Conservation (phyloP, 2,329 filamentous ascomycete genomes). For the Neofusicoccum laricinum region DNA sequence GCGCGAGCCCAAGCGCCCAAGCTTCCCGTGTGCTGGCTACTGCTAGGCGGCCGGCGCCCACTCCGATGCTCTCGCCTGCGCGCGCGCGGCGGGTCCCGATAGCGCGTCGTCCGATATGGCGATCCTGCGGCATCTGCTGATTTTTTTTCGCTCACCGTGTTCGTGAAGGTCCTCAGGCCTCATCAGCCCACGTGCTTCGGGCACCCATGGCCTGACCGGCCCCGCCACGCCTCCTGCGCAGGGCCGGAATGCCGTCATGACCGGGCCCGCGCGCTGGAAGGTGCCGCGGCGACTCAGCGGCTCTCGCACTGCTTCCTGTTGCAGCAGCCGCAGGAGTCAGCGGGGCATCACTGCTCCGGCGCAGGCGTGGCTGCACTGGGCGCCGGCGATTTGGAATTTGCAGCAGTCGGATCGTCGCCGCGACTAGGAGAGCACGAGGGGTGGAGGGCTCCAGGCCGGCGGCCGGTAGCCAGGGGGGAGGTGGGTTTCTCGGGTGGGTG, state of each 20-base stretch:
- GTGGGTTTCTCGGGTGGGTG: background rate
- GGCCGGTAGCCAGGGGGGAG: background rate
- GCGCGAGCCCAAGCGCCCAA: background rate
- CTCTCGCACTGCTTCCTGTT: slow-evolving; percentile 8
- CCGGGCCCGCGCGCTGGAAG: background rate
- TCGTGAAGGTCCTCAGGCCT: slow-evolving; percentile 7
- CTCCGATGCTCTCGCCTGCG: background rate
- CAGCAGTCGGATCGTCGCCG: background rate
- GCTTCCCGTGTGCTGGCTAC: background rate
- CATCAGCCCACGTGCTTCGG: background rate
- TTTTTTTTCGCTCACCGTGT: slow-evolving; percentile 11
- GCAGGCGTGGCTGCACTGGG: slow-evolving; percentile 8
- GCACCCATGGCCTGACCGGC: slow-evolving; percentile 3
- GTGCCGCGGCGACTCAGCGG: background rate
- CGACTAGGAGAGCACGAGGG: too few species aligned
- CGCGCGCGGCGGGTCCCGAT: slow-evolving; percentile 4
- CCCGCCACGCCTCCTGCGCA: background rate
- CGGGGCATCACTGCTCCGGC: slow-evolving; percentile 1
- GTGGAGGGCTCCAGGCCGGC: background rate
- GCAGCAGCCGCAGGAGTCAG: slow-evolving; percentile 1
- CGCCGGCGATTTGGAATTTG: slow-evolving; percentile 10
- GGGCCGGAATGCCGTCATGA: background rate
- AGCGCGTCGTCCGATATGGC: background rate
- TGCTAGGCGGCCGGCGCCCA: background rate
- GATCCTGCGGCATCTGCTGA: slow-evolving; percentile 4